Evolutionary conservation across 179 eudicot genomes (phyloP), one percentile per base, ranked within the genome.

Genomic region (Beta macrorhiza): DNA sequence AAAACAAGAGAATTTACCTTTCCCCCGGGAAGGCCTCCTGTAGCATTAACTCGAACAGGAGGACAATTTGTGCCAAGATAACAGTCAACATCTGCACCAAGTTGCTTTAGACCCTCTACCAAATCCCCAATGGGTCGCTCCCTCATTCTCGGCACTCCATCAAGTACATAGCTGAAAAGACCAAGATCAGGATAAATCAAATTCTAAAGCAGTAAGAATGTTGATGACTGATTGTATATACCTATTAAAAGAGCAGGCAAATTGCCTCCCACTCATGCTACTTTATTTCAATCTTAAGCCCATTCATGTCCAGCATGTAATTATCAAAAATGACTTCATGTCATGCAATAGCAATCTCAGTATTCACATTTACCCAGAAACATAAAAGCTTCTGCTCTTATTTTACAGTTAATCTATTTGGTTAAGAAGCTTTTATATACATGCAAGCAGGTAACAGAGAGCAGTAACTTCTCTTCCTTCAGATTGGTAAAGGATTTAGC

Each of bases 91-190:
- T 96, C 98, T 65, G 98, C 94, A 65, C 97, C 99, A 78, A 96
- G 93, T 86, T 96, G 99, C 89, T 96, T 92, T 78, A 96, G 96
- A 81, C 98, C 98, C 12, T 86, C 85, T 76, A 96, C 98, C 82
- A 96, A 88, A 87, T 94, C 97, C 72, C 93, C 97, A 76, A 96
- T 96, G n/a, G 99, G 99, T 87, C 99, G 91, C 92, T 96, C 99
- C 79, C 99, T 91, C 98, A 96, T 96, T 80, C 98, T 89, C 45
- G 99, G 99, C 67, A 96, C 98, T 80, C 99, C 98, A 82, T 96
- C 99, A 79, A 96, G 97, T 56, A 96, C 83, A 79, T 94, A 96
- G 81, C 98, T 96, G 89, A 45, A 74, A 14, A 44, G 47, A 74
- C 64, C 76, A 80, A 52, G 11, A 65, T 32, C 15, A 49, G 61